Conservation (phyloP, 257 asterid genomes). For the Lantana camara region DNA sequence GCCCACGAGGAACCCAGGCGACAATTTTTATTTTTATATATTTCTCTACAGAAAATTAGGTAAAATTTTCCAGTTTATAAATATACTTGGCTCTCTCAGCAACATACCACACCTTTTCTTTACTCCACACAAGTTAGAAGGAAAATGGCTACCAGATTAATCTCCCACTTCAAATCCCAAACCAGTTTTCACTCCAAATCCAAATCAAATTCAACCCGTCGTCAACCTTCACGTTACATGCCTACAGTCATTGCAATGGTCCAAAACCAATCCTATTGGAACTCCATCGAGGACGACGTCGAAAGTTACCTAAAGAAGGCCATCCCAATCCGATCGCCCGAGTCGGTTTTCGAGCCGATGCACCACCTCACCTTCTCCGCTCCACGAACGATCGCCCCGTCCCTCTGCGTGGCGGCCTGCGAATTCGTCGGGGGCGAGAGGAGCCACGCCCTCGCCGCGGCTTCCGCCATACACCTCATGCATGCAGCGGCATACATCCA, state of each 20-base stretch:
- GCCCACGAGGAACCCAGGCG: too few species aligned
- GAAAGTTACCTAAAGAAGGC: conserved; percentile 46
- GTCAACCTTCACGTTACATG: background rate
- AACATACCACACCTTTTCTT: background rate
- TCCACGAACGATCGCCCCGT: conserved; percentile 58
- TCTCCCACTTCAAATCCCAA: conserved; percentile 29
- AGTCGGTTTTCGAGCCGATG: conserved; percentile 74
- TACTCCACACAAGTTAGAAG: background rate
- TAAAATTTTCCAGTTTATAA: background rate
- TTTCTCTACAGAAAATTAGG: background rate
- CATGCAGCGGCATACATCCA: conserved; percentile 61
- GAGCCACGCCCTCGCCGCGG: conserved; percentile 56
- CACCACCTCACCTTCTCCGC: conserved; percentile 63
- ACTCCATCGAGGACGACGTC: conserved; percentile 54
- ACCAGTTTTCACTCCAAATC: background rate
- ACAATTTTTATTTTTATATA: too few species aligned
- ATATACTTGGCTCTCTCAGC: background rate
- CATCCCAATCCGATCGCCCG: conserved; percentile 57
- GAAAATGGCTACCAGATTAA: conserved; percentile 32
- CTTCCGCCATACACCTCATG: conserved; percentile 68
- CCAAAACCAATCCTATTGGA: conserved; percentile 46
- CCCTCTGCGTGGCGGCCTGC: conserved; percentile 78
- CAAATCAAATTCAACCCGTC: conserved; percentile 15
- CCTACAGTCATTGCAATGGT: conserved; percentile 23
- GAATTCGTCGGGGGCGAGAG: conserved; percentile 67